Base-by-base conservation (phyloP, 441 rosid genomes). In the Theobroma grandiflorum region DNA sequence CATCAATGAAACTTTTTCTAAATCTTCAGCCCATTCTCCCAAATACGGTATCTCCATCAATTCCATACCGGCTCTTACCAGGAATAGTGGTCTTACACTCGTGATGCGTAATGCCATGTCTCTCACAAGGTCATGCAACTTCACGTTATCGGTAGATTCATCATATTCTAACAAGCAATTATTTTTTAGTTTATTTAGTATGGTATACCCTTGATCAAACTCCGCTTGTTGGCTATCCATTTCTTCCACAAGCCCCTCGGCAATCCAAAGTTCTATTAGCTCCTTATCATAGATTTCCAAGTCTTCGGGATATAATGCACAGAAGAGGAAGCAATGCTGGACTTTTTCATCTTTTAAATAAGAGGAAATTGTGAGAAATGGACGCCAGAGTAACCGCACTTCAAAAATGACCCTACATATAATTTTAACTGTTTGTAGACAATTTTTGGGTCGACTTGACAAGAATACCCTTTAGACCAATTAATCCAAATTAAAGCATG, bases 81-180 rank as follows among this genome's bases (percentile, higher is more conserved):
- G 20, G 47, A 61, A 71, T 76, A 45, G 72, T 18, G 79, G 72
- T 50, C 20, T 12, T 43, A 18, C 53, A 33, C 63, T 61, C 1
- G 52, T 8, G 40, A 72, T 70, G 31, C 20, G 72, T 26, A 72
- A 52, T 22, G 85, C 83, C 85, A 37, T 12, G 20, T 75, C 85
- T 70, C 82, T 79, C 0, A 69, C 69, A 26, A 78, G 35, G 55
- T 79, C 82, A 53, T 63, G 82, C 85, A 82, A 42, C 74, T 63
- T 82, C 31, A 71, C 72, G 11, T 9, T 0, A 0, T 0, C 0
- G 0, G 6, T 40, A n/a, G n/a, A n/a, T 2, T 7, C 0, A 11
- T 0, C 33, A 8, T 14, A 55, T 66, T 65, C 73, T 43, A 49
- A 20, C 71, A 85, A 71, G 15, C 42, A 47, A 11, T 2, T 33